A percentile compares a stretch with the other conserved stretches of the same genome.
These are phyloP conservation scores for Gossypium lobatum DNA, from an alignment of 441 rosid genomes.

Conservation along the genomic window DNA sequence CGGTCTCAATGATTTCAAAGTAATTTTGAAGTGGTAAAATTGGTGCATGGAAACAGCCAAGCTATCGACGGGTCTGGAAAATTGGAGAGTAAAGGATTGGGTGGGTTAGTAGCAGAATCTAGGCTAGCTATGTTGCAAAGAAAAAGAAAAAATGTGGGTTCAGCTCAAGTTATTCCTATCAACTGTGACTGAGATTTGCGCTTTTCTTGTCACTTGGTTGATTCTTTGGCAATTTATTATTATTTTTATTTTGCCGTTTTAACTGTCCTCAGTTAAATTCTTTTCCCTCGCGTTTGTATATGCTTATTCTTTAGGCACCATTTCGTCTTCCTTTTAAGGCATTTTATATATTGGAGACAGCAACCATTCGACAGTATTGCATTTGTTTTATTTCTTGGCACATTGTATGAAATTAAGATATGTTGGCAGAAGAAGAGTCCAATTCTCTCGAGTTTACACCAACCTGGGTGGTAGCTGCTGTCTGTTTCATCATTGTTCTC, in stretches of 20 bases:
- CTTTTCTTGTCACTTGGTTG: constrained; percentile 5
- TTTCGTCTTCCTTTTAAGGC: no score
- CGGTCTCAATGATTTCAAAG: no score
- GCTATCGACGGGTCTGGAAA: no score
- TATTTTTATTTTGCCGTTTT: no score
- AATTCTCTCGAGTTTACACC: constrained; percentile 57
- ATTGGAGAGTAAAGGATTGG: not conserved
- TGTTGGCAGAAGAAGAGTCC: constrained; percentile 32
- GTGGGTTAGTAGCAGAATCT: not conserved
- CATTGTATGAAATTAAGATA: not conserved
- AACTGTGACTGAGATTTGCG: not conserved
- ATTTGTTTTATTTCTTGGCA: not conserved
- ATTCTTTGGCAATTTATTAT: not conserved
- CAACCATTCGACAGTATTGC: no score
- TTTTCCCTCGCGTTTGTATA: no score
- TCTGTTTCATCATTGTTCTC: constrained; percentile 60
- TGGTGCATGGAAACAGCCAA: no score
- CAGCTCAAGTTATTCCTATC: constrained; percentile 9
- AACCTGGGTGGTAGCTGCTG: constrained; percentile 72
- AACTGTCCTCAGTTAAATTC: no score
- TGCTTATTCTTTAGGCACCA: no score
- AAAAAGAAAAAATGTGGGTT: not conserved
- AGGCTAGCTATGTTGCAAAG: not conserved
- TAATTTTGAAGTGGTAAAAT: no score
- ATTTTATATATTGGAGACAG: no score